Conservation (phyloP, 1,284 basidiomycete genomes). For the Athelia psychrophila region DNA sequence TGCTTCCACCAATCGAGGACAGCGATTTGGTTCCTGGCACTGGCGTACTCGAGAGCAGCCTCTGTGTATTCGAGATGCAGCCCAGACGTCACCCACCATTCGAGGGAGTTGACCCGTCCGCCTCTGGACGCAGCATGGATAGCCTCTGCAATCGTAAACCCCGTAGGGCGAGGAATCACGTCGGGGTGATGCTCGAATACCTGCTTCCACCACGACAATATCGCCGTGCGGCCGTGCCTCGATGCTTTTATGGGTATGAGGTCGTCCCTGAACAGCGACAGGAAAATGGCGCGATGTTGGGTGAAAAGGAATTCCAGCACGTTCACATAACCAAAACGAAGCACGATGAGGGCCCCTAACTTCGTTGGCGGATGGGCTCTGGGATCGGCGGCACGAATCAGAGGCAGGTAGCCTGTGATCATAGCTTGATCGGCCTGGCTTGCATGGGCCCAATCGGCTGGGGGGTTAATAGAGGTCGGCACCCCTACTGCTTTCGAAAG, state of each 20-base stretch:
- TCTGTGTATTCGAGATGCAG: constrained; percentile 69
- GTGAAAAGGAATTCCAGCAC: constrained; percentile 70
- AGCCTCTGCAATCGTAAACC: constrained; percentile 54
- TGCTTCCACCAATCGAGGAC: constrained; percentile 81
- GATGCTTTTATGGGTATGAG: constrained; percentile 74
- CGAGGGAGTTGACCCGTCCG: constrained; percentile 61
- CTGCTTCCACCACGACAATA: constrained; percentile 80
- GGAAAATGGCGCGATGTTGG: constrained; percentile 60
- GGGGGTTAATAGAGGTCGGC: constrained; percentile 62
- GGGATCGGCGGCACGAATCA: constrained; percentile 57
- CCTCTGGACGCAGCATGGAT: constrained; percentile 71
- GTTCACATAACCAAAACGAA: constrained; percentile 74
- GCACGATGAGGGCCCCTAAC: constrained; percentile 59
- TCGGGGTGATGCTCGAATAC: constrained; percentile 56
- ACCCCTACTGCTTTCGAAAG: constrained; percentile 72
- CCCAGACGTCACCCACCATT: constrained; percentile 66
- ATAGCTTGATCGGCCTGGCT: constrained; percentile 66
- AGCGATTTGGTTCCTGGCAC: constrained; percentile 65
- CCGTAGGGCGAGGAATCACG: constrained; percentile 48
- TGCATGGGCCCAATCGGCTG: constrained; percentile 68
- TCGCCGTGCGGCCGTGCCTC: constrained; percentile 64
- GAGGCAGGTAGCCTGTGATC: constrained; percentile 56
- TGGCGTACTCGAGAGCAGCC: constrained; percentile 72
- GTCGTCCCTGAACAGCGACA: constrained; percentile 57
- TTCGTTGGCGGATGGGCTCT: constrained; percentile 57